Conservation (phyloP, 208 protist genomes). For the Lotmaria passim region DNA sequence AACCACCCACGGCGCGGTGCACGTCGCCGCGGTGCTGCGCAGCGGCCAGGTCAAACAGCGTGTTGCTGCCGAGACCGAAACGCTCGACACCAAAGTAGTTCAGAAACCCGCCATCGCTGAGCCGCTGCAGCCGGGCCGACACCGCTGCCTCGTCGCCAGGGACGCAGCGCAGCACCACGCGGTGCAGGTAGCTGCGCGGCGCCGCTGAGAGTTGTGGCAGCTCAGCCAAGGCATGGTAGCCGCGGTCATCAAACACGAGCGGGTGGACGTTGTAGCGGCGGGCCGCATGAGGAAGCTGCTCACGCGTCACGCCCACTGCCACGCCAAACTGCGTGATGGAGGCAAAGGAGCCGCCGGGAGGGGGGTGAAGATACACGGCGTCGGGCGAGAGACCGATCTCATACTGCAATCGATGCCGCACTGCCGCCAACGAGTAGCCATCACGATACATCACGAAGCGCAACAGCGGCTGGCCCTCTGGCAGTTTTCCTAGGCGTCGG, state of each 20-base stretch:
- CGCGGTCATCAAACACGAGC: conserved; percentile 73
- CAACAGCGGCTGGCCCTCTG: conserved; percentile 53
- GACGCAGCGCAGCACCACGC: conserved; percentile 75
- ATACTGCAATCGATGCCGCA: conserved; percentile 79
- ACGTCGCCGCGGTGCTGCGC: conserved; percentile 43
- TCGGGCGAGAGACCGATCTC: conserved; percentile 54
- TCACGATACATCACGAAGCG: conserved; percentile 84
- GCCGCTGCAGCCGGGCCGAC: conserved; percentile 22
- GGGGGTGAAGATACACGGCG: conserved; percentile 46
- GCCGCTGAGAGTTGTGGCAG: conserved; percentile 17
- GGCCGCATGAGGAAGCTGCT: conserved; percentile 77
- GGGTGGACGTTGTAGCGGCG: conserved; percentile 84
- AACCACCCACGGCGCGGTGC: conserved; percentile 42
- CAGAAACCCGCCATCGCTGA: conserved; percentile 59
- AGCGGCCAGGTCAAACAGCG: conserved; percentile 65
- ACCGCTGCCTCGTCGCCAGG: conserved; percentile 39
- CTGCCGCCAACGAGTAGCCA: conserved; percentile 42
- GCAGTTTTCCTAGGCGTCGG: conserved; percentile 53
- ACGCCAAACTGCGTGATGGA: conserved; percentile 74
- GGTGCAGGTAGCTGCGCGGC: conserved; percentile 54
- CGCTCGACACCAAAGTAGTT: conserved; percentile 87
- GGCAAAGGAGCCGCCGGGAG: conserved; percentile 65
- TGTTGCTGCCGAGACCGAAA: conserved; percentile 67
- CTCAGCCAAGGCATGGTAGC: conserved; percentile 38
- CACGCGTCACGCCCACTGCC: conserved; percentile 72